A percentile compares a stretch with the other conserved stretches of the same genome.
These are phyloP conservation scores for Cichorium intybus DNA, from an alignment of 140 eudicot species.

Conservation along the genomic window DNA sequence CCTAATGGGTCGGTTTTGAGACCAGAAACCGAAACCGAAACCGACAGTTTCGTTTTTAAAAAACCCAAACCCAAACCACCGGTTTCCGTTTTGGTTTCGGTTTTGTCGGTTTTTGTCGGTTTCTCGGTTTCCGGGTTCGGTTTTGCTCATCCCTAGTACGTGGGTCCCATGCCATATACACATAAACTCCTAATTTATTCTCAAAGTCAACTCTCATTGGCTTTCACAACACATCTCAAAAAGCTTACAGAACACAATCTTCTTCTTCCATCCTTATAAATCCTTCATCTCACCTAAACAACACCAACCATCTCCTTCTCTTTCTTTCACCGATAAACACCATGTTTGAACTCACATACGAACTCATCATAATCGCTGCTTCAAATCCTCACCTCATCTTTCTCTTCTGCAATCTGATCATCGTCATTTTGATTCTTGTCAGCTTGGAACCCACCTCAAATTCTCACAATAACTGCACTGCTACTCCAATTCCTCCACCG, in stretches of 20 bases:
- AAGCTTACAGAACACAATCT: slow-evolving; percentile 49
- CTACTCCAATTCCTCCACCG: slow-evolving; percentile 7
- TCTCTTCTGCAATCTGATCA: slow-evolving; percentile 75
- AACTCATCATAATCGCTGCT: slow-evolving; percentile 56
- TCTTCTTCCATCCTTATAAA: slow-evolving; percentile 23
- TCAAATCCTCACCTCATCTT: slow-evolving; percentile 61
- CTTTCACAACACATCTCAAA: slow-evolving; percentile 68
- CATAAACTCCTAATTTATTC: neutral
- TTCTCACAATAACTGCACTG: slow-evolving; percentile 11
- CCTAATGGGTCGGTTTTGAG: too few species aligned
- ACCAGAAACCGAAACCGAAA: too few species aligned
- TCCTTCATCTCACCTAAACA: slow-evolving; percentile 17
- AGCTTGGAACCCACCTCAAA: slow-evolving; percentile 44
- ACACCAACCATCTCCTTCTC: neutral
- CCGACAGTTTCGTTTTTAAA: too few species aligned
- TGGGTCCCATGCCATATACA: too few species aligned
- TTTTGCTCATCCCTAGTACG: too few species aligned
- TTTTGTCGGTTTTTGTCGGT: too few species aligned
- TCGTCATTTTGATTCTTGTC: slow-evolving; percentile 46
- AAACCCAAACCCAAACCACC: too few species aligned
- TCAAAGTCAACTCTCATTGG: slow-evolving; percentile 29
- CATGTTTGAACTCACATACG: slow-evolving; percentile 55
- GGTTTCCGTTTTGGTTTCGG: too few species aligned
- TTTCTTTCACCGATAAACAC: neutral
- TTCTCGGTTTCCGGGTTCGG: too few species aligned